Conservation (phyloP, 192 early-diverging fungal species). For the Podila epigama region DNA sequence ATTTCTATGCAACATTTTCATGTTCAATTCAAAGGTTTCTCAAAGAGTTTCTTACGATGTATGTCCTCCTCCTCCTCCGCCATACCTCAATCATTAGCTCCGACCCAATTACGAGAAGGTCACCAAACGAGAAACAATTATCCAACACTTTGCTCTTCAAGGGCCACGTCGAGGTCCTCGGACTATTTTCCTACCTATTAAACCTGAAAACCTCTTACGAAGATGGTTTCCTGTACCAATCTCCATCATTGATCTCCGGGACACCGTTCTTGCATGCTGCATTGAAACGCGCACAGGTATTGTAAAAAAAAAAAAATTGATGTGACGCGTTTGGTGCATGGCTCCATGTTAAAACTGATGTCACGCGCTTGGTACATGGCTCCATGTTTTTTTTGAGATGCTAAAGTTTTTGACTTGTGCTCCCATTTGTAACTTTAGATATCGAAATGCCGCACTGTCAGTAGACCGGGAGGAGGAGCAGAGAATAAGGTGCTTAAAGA, state of each 20-base stretch:
- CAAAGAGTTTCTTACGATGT: no score
- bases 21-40: no score
- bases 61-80: no score
- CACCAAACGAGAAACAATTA: constrained; percentile 4
- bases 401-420: no score
- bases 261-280: constrained; percentile 35
- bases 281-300: constrained; percentile 25
- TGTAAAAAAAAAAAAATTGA: background rate
- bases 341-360: no score
- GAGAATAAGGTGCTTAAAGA: constrained; percentile 28
- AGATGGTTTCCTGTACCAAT: constrained; percentile 36
- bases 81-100: no score
- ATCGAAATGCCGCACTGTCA: constrained; percentile 31
- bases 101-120: background rate
- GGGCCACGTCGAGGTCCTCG: constrained; percentile 21
- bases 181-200: constrained; percentile 27
- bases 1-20: no score
- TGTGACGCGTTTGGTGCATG: no score
- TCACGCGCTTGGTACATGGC: no score
- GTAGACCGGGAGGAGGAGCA: constrained; percentile 13
- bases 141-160: constrained; percentile 23
- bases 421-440: no score
- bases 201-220: constrained; percentile 27
- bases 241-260: constrained; percentile 21
- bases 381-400: no score